phyloP scores from a whole-genome alignment of 177 flowering plant species.

The Telopea speciosissima region DNA sequence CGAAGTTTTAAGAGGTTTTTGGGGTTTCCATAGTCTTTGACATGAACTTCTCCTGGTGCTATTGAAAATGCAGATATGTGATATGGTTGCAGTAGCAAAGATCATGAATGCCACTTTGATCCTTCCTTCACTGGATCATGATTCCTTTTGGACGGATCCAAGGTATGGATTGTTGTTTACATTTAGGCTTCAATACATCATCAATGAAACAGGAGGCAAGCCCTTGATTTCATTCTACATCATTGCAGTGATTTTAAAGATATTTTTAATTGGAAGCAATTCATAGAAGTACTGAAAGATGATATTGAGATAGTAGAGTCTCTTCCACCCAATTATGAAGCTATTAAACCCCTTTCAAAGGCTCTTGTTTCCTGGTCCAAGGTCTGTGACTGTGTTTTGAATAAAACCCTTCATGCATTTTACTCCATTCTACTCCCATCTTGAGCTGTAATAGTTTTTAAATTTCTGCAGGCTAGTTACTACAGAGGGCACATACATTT shows the following conservation, averaged over 20 bases:
- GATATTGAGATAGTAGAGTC: conserved; percentile 67
- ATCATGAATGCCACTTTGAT: conserved; percentile 81
- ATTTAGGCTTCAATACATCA: background rate
- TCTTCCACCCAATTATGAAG: conserved; percentile 41
- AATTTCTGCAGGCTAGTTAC: conserved; percentile 40
- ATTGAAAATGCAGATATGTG: conserved; percentile 58
- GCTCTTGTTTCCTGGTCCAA: conserved; percentile 68
- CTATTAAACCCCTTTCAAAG: conserved; percentile 34
- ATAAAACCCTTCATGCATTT: background rate
- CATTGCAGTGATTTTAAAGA: conserved; percentile 62
- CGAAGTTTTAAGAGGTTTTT: background rate
- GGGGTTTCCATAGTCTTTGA: background rate
- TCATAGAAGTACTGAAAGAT: conserved; percentile 61
- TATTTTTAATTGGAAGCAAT: conserved; percentile 75
- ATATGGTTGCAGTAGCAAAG: conserved; percentile 83
- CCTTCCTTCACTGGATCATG: conserved; percentile 68
- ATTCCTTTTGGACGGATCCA: conserved; percentile 80
- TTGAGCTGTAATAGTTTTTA: background rate
- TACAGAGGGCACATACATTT: conserved; percentile 34
- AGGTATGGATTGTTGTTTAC: conserved; percentile 38
- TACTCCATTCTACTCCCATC: background rate
- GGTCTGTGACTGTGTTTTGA: conserved; percentile 20
- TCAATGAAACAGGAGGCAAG: background rate
- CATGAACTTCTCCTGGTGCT: background rate
- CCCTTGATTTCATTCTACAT: conserved; percentile 1